phyloP scores from a whole-genome alignment of 2,329 filamentous ascomycete genomes.

The Ceratocystis ficicola region DNA sequence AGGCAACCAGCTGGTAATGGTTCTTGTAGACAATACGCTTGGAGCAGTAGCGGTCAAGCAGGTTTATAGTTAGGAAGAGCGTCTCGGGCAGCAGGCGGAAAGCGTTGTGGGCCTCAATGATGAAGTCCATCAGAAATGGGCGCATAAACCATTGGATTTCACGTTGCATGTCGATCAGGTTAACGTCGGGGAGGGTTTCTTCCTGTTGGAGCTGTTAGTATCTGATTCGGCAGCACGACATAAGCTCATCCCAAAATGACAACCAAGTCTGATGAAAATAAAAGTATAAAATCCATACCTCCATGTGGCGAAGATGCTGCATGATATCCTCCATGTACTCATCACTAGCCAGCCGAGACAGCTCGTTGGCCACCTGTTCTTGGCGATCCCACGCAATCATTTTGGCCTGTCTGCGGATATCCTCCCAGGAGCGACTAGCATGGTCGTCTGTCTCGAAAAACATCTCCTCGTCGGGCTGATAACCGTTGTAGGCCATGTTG shows the following conservation, averaged over 20 bases:
- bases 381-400: slow-evolving; percentile 71
- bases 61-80: slow-evolving; percentile 88
- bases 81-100: slow-evolving; percentile 92
- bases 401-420: slow-evolving; percentile 62
- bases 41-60: slow-evolving; percentile 95
- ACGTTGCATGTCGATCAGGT: slow-evolving; percentile 96
- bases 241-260: slow-evolving; percentile 13
- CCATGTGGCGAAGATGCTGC: slow-evolving; percentile 90
- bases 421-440: slow-evolving; percentile 43
- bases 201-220: slow-evolving; percentile 34
- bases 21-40: slow-evolving; percentile 97
- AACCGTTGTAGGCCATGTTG: slow-evolving; percentile 37
- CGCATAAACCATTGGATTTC: slow-evolving; percentile 99
- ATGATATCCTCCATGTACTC: slow-evolving; percentile 93
- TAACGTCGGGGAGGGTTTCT: slow-evolving; percentile 87
- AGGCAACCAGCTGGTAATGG: slow-evolving; percentile 95
- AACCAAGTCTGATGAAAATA: too few species aligned
- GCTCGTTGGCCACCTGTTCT: slow-evolving; percentile 75
- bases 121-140: slow-evolving; percentile 93
- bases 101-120: slow-evolving; percentile 90
- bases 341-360: slow-evolving; percentile 71
- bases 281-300: slow-evolving; percentile 40
- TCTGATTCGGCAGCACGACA: background rate
- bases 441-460: slow-evolving; percentile 46
- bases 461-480: slow-evolving; percentile 34